Percentiles rank a stretch among this genome's conserved stretches.
phyloP scores from a whole-genome alignment of 2,329 filamentous ascomycete species.

The Fusarium pininemorale region DNA sequence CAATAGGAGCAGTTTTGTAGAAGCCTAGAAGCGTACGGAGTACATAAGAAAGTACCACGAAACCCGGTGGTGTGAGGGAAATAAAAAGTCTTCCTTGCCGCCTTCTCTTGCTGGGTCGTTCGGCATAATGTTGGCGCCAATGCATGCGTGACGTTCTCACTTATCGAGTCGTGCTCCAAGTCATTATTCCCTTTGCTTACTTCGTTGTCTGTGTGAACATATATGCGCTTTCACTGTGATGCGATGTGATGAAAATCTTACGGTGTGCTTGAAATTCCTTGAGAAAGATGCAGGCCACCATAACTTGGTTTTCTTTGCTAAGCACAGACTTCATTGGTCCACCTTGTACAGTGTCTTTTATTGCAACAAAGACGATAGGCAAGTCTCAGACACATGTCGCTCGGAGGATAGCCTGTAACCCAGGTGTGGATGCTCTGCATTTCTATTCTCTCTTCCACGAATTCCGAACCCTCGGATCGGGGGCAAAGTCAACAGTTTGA shows the following conservation, averaged over 20 bases:
- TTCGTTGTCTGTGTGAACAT: constrained; percentile 5
- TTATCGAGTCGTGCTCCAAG: constrained; percentile 13
- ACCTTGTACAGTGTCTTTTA: constrained; percentile 2
- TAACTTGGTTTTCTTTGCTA: not conserved
- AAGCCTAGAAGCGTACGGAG: not conserved
- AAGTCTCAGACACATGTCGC: constrained; percentile 9
- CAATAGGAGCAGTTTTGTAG: not conserved
- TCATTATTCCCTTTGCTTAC: not conserved
- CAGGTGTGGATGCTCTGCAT: constrained; percentile 1
- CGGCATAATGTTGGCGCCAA: constrained; percentile 27
- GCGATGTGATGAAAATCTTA: constrained; percentile 17
- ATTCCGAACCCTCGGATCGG: constrained; percentile 4
- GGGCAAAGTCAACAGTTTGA: constrained; percentile 8
- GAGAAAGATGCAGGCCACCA: not conserved
- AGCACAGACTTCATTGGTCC: not conserved
- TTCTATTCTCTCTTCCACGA: not conserved
- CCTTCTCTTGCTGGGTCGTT: constrained; percentile 23
- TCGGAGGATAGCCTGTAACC: constrained; percentile 3
- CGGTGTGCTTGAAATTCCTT: constrained; percentile 23
- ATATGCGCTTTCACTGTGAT: constrained; percentile 5
- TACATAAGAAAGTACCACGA: constrained; percentile 11
- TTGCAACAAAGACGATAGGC: constrained; percentile 4
- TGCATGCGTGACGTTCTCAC: constrained; percentile 32
- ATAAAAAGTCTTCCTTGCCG: constrained; percentile 29
- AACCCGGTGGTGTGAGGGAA: constrained; percentile 21